phyloP scores from a whole-genome alignment of 1,284 basidiomycete genomes.

The Phlebopus sp. region DNA sequence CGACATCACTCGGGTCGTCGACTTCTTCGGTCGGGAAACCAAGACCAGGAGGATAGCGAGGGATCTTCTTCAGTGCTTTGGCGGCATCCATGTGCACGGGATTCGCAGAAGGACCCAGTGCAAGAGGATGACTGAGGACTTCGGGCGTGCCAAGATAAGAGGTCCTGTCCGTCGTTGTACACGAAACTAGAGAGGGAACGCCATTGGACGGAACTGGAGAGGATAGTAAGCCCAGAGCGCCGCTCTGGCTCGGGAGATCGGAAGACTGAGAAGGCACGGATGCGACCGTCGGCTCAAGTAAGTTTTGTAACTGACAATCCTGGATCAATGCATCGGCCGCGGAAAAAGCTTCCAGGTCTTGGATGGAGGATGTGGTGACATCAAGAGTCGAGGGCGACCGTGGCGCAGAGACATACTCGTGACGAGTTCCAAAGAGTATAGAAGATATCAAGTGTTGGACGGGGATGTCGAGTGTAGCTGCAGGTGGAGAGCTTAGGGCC shows the following conservation, averaged over 20 bases:
- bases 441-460: not conserved
- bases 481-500: not conserved
- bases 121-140: not conserved
- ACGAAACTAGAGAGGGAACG: not conserved
- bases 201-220: not conserved
- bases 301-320: no score
- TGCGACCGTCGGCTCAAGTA: no score
- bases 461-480: not conserved
- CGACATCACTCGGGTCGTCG: not conserved
- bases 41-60: slow-evolving; percentile 5
- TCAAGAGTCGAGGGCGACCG: not conserved
- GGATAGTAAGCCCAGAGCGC: not conserved
- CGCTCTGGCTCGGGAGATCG: not conserved
- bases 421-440: not conserved
- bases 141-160: not conserved
- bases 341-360: not conserved
- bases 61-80: not conserved
- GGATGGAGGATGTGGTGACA: no score
- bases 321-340: no score
- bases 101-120: not conserved
- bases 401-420: not conserved
- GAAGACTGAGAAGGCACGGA: no score
- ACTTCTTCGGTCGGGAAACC: not conserved
- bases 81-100: not conserved
- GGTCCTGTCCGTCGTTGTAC: not conserved